Base-by-base conservation (phyloP, 441 rosid genomes). In the Heliophila coronopifolia region DNA sequence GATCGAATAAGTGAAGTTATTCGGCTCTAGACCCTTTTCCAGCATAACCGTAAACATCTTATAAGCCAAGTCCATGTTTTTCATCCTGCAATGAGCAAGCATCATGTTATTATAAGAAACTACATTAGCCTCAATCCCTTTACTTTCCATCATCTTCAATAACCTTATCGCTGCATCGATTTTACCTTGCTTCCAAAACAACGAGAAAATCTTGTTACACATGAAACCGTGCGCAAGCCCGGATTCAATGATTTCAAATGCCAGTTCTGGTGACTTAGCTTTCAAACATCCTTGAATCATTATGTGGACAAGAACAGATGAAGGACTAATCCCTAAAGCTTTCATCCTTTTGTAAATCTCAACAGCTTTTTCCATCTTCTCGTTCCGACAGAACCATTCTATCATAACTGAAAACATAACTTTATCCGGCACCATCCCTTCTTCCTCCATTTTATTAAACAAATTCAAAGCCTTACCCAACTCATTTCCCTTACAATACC, bases 41-140 rank as follows among this genome's bases (percentile, higher is more conserved):
- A 50, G 43, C 80, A 84, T 75, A 49, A 65, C 69, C 6, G 59
- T 65, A 42, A 66, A 74, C 3, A 67, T 1, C 38, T 11, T 25
- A 36, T 45, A 8, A 58, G 94, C 89, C 63, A 6, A 52, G 27
- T 76, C 81, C 76, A 77, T 66, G 54, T 67, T 50, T 50, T 75
- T 68, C 25, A 11, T 36, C 57, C 50, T 73, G 60, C 84, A 82
- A 63, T 77, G 66, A 47, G 73, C 76, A 61, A 64, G 79, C 52
- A 88, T 80, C 76, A 80, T 65, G 67, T 43, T 68, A 53, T 88
- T 80, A 72, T 73, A 78, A 5, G 85, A 80, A 67, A 70, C 92
- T 20, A 45, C 38, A 58, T 58, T 69, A 8, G 71, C 74, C 33
- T n/a, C 23, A 15, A 82, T 47, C 19, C 80, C 74, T 6, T 59